Evolutionary conservation across 805 yeast species (phyloP).

Genomic region (Kodamaea restingae): DNA sequence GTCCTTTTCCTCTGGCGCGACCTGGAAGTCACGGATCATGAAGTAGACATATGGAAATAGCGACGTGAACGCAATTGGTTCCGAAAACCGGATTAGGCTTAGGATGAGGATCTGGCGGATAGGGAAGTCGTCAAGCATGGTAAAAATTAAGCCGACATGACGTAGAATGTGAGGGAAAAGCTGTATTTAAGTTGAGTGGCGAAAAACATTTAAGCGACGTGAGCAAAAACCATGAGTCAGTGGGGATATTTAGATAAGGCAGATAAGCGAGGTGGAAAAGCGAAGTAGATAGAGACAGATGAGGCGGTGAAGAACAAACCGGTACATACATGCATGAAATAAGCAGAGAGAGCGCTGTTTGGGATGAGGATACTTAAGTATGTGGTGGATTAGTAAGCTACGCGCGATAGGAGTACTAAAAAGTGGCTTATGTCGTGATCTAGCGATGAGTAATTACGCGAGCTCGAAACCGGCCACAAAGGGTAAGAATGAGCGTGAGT

Average conservation of each 20-base stretch:
- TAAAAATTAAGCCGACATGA: not conserved
- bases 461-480: not conserved
- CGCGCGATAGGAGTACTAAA: conserved; percentile 25
- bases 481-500: not conserved
- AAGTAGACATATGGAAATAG: conserved; percentile 61
- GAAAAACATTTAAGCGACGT: too few relatives aligned
- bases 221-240: too few relatives aligned
- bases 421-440: not conserved
- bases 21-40: conserved; percentile 56
- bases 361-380: too few relatives aligned
- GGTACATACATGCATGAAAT: too few relatives aligned
- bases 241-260: too few relatives aligned
- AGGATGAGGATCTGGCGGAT: conserved; percentile 42
- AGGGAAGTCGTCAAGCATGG: conserved; percentile 44
- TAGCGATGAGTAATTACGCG: not conserved
- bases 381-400: conserved; percentile 27
- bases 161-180: too few relatives aligned
- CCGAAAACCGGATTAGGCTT: conserved; percentile 49
- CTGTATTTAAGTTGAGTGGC: too few relatives aligned
- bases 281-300: too few relatives aligned
- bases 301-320: too few relatives aligned
- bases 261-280: too few relatives aligned
- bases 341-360: too few relatives aligned
- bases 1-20: conserved; percentile 45
- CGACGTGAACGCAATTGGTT: conserved; percentile 62